Conservation (phyloP, 1,284 basidiomycete species). For the Bjerkandera adusta region DNA sequence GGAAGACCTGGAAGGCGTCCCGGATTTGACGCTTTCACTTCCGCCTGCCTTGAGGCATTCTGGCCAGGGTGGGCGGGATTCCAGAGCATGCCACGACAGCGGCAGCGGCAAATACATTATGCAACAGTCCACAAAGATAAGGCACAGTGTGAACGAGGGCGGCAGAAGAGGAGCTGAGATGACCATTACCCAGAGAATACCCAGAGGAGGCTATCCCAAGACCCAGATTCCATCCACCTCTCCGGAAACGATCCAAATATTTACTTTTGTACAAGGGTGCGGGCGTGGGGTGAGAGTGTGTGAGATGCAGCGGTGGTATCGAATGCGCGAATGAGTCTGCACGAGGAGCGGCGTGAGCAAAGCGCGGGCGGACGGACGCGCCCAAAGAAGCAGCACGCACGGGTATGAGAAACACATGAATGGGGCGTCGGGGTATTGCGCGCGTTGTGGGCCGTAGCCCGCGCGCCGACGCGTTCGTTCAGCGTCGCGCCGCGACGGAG, state of each 20-base stretch:
- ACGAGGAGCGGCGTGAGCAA: neutral
- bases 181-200: conserved; percentile 24
- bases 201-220: conserved; percentile 17
- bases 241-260: conserved; percentile 2
- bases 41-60: no score
- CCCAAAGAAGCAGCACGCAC: neutral
- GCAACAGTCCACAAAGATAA: no score
- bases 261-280: conserved; percentile 5
- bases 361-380: no score
- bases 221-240: conserved; percentile 5
- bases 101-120: no score
- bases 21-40: no score
- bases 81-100: no score
- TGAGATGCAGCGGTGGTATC: conserved; percentile 1
- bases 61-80: no score
- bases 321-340: neutral
- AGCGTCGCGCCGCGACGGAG: neutral
- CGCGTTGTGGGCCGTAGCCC: neutral
- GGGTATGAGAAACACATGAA: neutral
- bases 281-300: conserved; percentile 1
- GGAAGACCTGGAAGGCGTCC: no score
- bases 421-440: conserved; percentile 5
- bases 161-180: no score
- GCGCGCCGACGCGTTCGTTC: no score
- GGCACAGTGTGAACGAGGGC: no score